phyloP scores from a whole-genome alignment of 805 yeast genomes.

The Zygotorulaspora danielsina region DNA sequence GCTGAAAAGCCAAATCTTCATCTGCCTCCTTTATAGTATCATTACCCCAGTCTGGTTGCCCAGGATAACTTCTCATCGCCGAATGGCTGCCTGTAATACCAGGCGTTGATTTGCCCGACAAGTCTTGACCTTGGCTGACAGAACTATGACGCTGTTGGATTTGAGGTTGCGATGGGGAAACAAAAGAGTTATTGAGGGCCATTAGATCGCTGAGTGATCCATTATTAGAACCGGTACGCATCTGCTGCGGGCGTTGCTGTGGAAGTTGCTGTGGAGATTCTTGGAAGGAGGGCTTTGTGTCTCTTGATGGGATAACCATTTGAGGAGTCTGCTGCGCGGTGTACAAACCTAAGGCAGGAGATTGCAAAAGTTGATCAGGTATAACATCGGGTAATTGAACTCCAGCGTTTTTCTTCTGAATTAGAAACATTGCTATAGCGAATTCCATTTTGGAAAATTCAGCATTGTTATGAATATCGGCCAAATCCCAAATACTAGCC shows the following conservation, averaged over 20 bases:
- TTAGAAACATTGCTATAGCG: conserved; percentile 88
- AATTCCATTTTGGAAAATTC: conserved; percentile 77
- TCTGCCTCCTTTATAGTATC: conserved; percentile 14
- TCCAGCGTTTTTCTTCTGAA: conserved; percentile 80
- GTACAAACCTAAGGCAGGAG: conserved; percentile 33
- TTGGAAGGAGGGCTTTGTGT: conserved; percentile 36
- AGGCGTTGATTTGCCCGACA: conserved; percentile 3
- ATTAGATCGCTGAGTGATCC: conserved; percentile 65
- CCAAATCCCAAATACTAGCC: conserved; percentile 91
- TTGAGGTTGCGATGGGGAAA: conserved; percentile 34
- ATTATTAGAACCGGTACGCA: conserved; percentile 30
- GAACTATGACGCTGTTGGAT: conserved; percentile 12
- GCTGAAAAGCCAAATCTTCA: conserved; percentile 9
- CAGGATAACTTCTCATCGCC: conserved; percentile 4
- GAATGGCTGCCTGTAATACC: conserved; percentile 3
- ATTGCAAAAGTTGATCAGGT: conserved; percentile 56
- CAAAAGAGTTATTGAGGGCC: conserved; percentile 52
- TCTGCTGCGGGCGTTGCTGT: conserved; percentile 12
- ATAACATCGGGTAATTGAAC: conserved; percentile 70
- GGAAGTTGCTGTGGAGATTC: conserved; percentile 12
- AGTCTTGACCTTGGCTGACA: conserved; percentile 8
- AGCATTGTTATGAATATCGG: conserved; percentile 86
- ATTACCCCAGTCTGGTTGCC: conserved; percentile 11
- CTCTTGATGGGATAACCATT: conserved; percentile 37
- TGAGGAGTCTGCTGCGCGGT: conserved; percentile 21